These are phyloP conservation scores for Pyrenophora tritici-repentis DNA, from an alignment of 2,329 filamentous ascomycete species.

Conservation along the genomic window DNA sequence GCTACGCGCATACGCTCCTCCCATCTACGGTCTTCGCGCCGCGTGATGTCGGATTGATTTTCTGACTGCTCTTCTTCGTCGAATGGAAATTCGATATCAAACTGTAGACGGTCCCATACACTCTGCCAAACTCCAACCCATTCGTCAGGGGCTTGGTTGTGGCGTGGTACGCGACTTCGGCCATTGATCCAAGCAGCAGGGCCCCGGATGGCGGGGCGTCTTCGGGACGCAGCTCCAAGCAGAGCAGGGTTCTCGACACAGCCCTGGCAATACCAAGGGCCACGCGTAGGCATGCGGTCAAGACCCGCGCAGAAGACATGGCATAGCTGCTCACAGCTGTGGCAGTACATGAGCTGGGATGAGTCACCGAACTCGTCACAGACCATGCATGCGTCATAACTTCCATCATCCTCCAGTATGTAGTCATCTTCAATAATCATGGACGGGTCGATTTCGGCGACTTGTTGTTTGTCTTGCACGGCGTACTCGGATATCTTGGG, in stretches of 20 bases:
- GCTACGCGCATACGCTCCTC: slow-evolving; percentile 83
- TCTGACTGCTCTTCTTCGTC: slow-evolving; percentile 66
- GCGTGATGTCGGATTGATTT: slow-evolving; percentile 61
- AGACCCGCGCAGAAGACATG: slow-evolving; percentile 92
- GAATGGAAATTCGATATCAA: slow-evolving; percentile 86
- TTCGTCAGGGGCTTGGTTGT: slow-evolving; percentile 40
- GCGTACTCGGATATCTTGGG: slow-evolving; percentile 63
- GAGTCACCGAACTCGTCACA: slow-evolving; percentile 82
- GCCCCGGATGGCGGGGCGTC: slow-evolving; percentile 30
- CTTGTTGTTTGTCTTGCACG: slow-evolving; percentile 84
- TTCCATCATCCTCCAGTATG: slow-evolving; percentile 51
- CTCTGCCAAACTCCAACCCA: slow-evolving; percentile 87
- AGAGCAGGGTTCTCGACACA: slow-evolving; percentile 59
- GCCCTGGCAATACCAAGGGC: slow-evolving; percentile 89
- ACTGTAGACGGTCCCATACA: slow-evolving; percentile 76
- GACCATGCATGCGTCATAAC: slow-evolving; percentile 73
- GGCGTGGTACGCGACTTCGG: slow-evolving; percentile 37
- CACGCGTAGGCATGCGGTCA: slow-evolving; percentile 70
- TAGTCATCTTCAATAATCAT: slow-evolving; percentile 76
- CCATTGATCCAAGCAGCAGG: slow-evolving; percentile 42
- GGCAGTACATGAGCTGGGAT: slow-evolving; percentile 85
- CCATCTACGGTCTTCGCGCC: slow-evolving; percentile 71
- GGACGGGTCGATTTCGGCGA: slow-evolving; percentile 83
- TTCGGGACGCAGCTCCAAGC: slow-evolving; percentile 45
- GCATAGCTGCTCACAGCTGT: slow-evolving; percentile 85